These are phyloP conservation scores for Chytridium lagenaria DNA, from an alignment of 371 early-diverging fungal species.

Conservation along the genomic window DNA sequence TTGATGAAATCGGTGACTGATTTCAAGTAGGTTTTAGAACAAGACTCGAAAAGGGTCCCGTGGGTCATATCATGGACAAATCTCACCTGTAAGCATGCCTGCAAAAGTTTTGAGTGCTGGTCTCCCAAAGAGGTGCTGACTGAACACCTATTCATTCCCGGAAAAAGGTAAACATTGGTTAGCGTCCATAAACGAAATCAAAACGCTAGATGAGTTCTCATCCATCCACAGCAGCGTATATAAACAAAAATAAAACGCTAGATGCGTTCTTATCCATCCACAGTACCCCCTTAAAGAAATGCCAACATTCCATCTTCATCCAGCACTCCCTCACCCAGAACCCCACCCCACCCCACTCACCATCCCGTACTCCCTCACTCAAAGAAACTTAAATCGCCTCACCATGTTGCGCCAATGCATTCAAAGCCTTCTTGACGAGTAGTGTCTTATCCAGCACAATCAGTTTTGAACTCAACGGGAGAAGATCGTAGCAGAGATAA, in stretches of 20 bases:
- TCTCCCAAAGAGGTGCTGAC: conserved; percentile 92
- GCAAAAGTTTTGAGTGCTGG: conserved; percentile 76
- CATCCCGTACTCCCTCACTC: no score
- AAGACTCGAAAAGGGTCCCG: conserved; percentile 10
- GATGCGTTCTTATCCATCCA: neutral
- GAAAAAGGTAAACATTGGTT: neutral
- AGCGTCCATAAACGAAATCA: no score
- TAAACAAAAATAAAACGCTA: neutral
- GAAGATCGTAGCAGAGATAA: conserved; percentile 75
- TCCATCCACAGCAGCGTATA: no score
- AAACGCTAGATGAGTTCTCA: no score
- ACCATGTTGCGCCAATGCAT: conserved; percentile 93
- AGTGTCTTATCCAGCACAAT: conserved; percentile 91
- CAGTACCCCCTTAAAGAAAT: conserved; percentile 2
- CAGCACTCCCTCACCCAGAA: no score
- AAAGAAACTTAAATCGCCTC: no score
- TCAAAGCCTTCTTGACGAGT: conserved; percentile 89
- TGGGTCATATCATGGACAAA: neutral
- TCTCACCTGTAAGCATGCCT: conserved; percentile 83
- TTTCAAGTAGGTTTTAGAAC: neutral
- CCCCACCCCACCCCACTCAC: no score
- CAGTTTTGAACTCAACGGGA: conserved; percentile 87
- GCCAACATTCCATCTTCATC: no score
- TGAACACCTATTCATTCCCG: conserved; percentile 77
- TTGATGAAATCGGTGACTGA: conserved; percentile 88